A percentile compares a stretch with the other conserved stretches of the same genome.
These are phyloP conservation scores for Pseudonitzschia pungens DNA, from an alignment of 108 stramenopile genomes.

Conservation along the genomic window DNA sequence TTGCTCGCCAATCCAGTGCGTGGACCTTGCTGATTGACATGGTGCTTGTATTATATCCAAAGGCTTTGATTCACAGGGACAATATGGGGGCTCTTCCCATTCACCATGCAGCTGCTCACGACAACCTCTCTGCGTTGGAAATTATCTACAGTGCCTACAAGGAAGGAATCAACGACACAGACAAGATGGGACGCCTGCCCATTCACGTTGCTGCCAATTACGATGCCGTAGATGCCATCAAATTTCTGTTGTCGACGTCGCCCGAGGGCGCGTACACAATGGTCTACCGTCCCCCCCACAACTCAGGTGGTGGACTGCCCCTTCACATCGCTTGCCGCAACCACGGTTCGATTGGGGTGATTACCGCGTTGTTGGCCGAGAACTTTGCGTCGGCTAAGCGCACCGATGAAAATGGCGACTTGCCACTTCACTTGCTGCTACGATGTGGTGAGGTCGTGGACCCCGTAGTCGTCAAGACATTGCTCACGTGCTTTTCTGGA, in stretches of 20 bases:
- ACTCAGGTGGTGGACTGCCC: constrained; percentile 78
- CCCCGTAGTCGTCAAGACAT: constrained; percentile 84
- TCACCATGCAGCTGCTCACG: constrained; percentile 82
- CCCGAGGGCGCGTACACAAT: constrained; percentile 84
- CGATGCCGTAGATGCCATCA: constrained; percentile 85
- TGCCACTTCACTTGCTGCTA: constrained; percentile 83
- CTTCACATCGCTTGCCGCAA: constrained; percentile 84
- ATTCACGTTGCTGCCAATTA: constrained; percentile 86
- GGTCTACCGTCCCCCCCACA: constrained; percentile 65
- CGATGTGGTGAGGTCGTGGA: constrained; percentile 84
- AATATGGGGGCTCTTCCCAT: constrained; percentile 85
- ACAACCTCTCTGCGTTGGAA: constrained; percentile 79
- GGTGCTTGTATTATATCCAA: constrained; percentile 85
- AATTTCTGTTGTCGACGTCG: constrained; percentile 74
- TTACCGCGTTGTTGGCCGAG: constrained; percentile 76
- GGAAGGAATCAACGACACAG: constrained; percentile 81
- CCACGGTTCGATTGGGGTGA: constrained; percentile 83
- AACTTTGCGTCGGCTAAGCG: constrained; percentile 84
- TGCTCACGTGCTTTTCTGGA: constrained; percentile 77
- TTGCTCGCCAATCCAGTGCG: constrained; percentile 69
- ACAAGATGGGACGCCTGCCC: constrained; percentile 77
- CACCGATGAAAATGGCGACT: constrained; percentile 83
- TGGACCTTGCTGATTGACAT: constrained; percentile 88
- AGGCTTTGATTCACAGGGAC: constrained; percentile 85
- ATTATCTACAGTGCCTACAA: constrained; percentile 89